Percentiles rank a stretch among this genome's conserved stretches.
Evolutionary conservation across 768 basidiomycete species (phyloP).

Genomic region (Amanita pallidorosea): DNA sequence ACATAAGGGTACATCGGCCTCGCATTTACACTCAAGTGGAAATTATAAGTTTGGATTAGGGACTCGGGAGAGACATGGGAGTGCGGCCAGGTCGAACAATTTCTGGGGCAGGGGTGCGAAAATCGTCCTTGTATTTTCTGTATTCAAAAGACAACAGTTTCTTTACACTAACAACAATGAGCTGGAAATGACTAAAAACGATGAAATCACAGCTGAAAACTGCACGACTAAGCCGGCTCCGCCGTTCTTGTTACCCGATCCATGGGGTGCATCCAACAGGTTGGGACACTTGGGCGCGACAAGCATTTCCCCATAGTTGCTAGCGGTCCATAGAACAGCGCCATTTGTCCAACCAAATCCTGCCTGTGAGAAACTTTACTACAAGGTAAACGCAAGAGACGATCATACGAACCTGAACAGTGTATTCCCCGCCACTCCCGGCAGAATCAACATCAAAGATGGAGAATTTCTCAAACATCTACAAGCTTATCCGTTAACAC

Average conservation of each 20-base stretch:
- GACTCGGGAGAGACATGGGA: no score
- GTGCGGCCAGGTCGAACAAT: no score
- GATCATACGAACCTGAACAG: constrained; percentile 48
- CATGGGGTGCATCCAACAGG: constrained; percentile 15
- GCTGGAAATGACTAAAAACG: neutral
- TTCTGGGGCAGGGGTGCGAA: no score
- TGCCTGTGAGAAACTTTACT: constrained; percentile 24
- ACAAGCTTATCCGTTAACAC: constrained; percentile 3
- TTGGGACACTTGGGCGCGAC: constrained; percentile 54
- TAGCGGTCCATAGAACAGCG: constrained; percentile 64
- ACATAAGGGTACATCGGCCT: no score
- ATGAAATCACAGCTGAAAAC: neutral
- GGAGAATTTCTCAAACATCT: constrained; percentile 92
- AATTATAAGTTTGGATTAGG: no score
- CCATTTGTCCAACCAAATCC: constrained; percentile 92
- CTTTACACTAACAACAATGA: neutral
- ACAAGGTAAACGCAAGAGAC: neutral
- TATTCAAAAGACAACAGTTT: neutral
- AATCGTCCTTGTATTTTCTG: no score
- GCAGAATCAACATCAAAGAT: constrained; percentile 67
- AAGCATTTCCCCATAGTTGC: constrained; percentile 50
- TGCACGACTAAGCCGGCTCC: neutral
- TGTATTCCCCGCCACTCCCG: constrained; percentile 80
- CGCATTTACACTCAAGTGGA: no score
- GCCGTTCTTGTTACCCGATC: neutral